phyloP scores from a whole-genome alignment of 257 asterid genomes.

The Pogostemon cablin region DNA sequence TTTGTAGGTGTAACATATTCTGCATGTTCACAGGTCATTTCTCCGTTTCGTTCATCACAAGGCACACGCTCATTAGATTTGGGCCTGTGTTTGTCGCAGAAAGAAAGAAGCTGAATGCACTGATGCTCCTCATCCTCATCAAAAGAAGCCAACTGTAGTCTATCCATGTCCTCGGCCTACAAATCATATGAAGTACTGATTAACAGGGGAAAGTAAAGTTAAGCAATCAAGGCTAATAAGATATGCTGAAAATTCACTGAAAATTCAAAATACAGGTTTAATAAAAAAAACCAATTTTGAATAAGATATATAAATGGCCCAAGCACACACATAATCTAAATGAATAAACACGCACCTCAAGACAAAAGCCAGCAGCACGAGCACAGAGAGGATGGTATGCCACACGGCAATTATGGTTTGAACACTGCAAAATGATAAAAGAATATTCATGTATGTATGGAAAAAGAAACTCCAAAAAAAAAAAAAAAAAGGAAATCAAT shows the following conservation, averaged over 20 bases:
- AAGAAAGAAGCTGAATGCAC: slow-evolving; percentile 87
- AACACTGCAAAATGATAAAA: slow-evolving; percentile 69
- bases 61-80: slow-evolving; percentile 60
- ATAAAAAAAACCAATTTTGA: slow-evolving; percentile 4
- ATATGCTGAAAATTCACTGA: background rate
- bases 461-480: background rate
- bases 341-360: slow-evolving; percentile 62
- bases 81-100: slow-evolving; percentile 88
- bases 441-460: slow-evolving; percentile 13
- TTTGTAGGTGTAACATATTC: slow-evolving; percentile 69
- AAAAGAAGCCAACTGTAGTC: slow-evolving; percentile 60
- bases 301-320: slow-evolving; percentile 13
- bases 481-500: background rate
- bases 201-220: slow-evolving; percentile 3
- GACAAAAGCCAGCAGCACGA: slow-evolving; percentile 98
- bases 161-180: slow-evolving; percentile 90
- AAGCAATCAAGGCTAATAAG: background rate
- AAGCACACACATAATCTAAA: slow-evolving; percentile 8
- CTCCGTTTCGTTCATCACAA: slow-evolving; percentile 51
- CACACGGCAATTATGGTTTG: slow-evolving; percentile 77
- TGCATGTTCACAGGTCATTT: slow-evolving; percentile 49
- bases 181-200: slow-evolving; percentile 24
- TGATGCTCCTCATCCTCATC: slow-evolving; percentile 92
- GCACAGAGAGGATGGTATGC: slow-evolving; percentile 99
- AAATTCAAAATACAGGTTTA: background rate